phyloP scores from a whole-genome alignment of 2,329 filamentous ascomycete species.

The Raffaelea arxii region DNA sequence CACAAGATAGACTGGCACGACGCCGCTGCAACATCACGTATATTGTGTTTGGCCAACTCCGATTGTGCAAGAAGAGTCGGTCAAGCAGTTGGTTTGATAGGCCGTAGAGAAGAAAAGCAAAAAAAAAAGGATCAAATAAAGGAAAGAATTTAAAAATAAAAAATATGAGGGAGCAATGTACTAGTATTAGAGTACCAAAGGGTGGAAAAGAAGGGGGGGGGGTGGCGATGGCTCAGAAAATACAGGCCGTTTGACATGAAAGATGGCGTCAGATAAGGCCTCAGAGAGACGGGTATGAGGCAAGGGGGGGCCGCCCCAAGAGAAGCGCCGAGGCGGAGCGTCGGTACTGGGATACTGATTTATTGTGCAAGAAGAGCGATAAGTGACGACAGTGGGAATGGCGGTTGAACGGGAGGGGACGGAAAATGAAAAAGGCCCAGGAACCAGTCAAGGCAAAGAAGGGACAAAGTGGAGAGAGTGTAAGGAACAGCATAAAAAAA shows the following conservation, averaged over 20 bases:
- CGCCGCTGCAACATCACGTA: not conserved
- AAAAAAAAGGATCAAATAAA: not conserved
- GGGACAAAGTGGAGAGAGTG: not conserved
- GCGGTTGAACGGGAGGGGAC: not conserved
- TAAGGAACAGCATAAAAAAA: not conserved
- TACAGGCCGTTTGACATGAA: slow-evolving; percentile 2
- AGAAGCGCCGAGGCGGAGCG: not conserved
- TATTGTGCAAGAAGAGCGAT: slow-evolving; percentile 1
- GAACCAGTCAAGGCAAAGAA: not conserved
- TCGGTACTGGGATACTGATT: not conserved
- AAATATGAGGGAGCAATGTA: no score
- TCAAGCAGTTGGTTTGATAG: not conserved
- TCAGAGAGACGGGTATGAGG: not conserved
- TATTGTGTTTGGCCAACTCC: not conserved
- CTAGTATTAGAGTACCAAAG: not conserved
- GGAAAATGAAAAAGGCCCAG: not conserved
- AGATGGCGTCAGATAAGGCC: slow-evolving; percentile 13
- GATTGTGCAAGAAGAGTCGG: slow-evolving; percentile 1
- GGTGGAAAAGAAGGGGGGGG: slow-evolving; percentile 1
- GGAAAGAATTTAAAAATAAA: no score
- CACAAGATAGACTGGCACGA: not conserved
- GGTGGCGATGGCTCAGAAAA: not conserved
- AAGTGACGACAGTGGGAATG: slow-evolving; percentile 2
- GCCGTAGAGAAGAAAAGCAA: not conserved
- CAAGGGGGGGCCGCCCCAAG: not conserved